A percentile compares a stretch with the other conserved stretches of the same genome.
These are phyloP conservation scores for Kluyveromyces wickerhamii DNA, from an alignment of 805 yeast species.

Conservation along the genomic window DNA sequence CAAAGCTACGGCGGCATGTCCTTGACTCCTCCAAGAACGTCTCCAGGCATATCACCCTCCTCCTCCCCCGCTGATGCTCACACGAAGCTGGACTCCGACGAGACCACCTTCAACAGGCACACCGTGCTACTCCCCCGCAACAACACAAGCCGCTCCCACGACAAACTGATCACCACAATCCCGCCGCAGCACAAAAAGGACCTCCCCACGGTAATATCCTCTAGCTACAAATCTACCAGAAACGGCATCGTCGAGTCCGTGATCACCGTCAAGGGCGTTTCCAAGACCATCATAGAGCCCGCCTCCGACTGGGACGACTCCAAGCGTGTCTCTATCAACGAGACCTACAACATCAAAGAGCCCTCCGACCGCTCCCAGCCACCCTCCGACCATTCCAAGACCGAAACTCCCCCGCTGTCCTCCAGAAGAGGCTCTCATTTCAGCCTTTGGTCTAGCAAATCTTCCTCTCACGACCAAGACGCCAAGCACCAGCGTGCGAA, in stretches of 20 bases:
- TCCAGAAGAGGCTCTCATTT: slow-evolving; percentile 3
- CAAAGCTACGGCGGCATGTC: slow-evolving; percentile 5
- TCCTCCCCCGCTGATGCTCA: background rate
- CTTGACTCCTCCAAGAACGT: slow-evolving; percentile 1
- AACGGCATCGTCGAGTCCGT: slow-evolving; percentile 67
- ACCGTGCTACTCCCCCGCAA: background rate
- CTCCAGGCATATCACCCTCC: background rate
- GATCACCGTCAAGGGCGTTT: slow-evolving; percentile 75
- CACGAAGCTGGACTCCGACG: background rate
- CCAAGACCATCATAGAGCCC: slow-evolving; percentile 76
- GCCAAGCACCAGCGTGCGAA: background rate
- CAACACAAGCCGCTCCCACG: background rate
- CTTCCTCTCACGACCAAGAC: slow-evolving; percentile 4
- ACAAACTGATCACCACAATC: slow-evolving; percentile 3
- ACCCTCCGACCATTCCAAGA: background rate
- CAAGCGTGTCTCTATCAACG: slow-evolving; percentile 8
- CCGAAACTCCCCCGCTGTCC: background rate
- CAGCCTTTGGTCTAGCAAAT: slow-evolving; percentile 3
- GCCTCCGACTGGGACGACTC: slow-evolving; percentile 38
- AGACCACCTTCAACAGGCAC: background rate
- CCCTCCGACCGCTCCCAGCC: background rate
- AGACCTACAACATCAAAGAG: slow-evolving; percentile 7
- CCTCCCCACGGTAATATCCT: slow-evolving; percentile 13
- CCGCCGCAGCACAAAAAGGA: slow-evolving; percentile 1
- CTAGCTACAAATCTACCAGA: slow-evolving; percentile 20